phyloP scores from a whole-genome alignment of 345 rosid species.

The Balakata baccata region DNA sequence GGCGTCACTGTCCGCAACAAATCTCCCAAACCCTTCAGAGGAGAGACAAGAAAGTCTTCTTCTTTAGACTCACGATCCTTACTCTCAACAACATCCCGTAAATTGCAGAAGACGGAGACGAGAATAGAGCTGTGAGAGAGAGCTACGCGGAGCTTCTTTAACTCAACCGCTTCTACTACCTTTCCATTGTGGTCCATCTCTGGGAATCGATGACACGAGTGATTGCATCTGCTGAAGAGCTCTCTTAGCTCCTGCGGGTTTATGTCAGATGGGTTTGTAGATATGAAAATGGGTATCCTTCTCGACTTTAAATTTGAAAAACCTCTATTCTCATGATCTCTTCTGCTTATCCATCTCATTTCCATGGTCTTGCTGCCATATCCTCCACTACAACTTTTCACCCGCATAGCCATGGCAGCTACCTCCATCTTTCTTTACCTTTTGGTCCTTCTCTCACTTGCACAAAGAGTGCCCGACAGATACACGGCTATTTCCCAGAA shows the following conservation, averaged over 20 bases:
- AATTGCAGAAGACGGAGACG: conserved; percentile 71
- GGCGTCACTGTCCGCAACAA: conserved; percentile 44
- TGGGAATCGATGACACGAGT: conserved; percentile 61
- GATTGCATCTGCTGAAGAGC: conserved; percentile 56
- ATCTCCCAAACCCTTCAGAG: conserved; percentile 33
- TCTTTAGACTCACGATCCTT: conserved; percentile 6
- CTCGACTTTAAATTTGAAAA: conserved; percentile 15
- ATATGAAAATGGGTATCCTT: conserved; percentile 52
- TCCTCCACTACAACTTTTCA: conserved; percentile 4
- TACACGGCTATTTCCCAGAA: no score
- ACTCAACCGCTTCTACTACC: conserved; percentile 32
- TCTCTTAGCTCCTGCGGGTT: conserved; percentile 42
- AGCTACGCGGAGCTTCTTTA: conserved; percentile 62
- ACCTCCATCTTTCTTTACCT: neutral
- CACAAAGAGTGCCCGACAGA: no score
- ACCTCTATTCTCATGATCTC: conserved; percentile 18
- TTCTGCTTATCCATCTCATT: conserved; percentile 45
- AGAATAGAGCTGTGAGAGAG: conserved; percentile 55
- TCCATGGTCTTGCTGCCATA: conserved; percentile 39
- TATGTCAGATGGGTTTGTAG: conserved; percentile 52
- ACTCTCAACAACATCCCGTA: conserved; percentile 20
- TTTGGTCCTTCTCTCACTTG: no score
- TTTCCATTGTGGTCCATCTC: conserved; percentile 25
- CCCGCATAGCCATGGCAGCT: neutral
- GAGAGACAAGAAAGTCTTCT: conserved; percentile 4